Base-by-base conservation (phyloP, 345 rosid genomes). In the Salix arbutifolia region DNA sequence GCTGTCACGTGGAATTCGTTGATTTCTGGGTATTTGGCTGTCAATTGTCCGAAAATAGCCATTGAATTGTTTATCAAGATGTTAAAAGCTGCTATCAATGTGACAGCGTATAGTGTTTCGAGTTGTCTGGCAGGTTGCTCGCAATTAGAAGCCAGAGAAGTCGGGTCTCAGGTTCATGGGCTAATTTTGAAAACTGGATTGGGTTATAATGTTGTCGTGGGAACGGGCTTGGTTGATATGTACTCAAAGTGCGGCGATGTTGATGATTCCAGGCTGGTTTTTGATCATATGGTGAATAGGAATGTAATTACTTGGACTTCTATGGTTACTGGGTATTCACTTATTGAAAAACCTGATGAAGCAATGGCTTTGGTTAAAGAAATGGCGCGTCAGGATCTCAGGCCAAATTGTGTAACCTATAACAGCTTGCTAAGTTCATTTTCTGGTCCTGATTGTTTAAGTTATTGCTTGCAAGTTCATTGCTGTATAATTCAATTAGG, bases 401-500 rank as follows among this genome's bases (percentile, higher is more conserved):
- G 48, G 61, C 26, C 76, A 42, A 84, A 82, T 74, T 58, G 26
- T 53, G 74, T 84, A 35, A 78, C 83, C 25, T 82, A 75, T 46
- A 84, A 80, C 42, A 73, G 84, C 65, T 48, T 84, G 65, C 61
- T 80, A 72, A 76, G 85, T 53, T 86, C 87, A 21, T 72, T 84
- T 78, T 65, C 77, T 33, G 28, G 71, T 72, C 71, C 75, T 17
- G 58, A 71, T 38, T 38, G 78, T 78, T 60, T 74, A 48, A 65
- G 67, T 40, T 78, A 69, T 71, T 84, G 83, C 79, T 70, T 74
- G 76, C 84, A 86, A 76, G 79, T 86, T 73, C 87, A 84, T 58
- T 84, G 86, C 74, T 50, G 79, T 65, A 65, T 84, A 48, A 82
- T 82, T 40, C 70, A 37, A 6, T 74, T 67, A 67, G 87, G 85